Evolutionary conservation across 2,329 filamentous ascomycete genomes (phyloP), one percentile per base, ranked within the genome.

Genomic region (Dothiorella sarmentorum): DNA sequence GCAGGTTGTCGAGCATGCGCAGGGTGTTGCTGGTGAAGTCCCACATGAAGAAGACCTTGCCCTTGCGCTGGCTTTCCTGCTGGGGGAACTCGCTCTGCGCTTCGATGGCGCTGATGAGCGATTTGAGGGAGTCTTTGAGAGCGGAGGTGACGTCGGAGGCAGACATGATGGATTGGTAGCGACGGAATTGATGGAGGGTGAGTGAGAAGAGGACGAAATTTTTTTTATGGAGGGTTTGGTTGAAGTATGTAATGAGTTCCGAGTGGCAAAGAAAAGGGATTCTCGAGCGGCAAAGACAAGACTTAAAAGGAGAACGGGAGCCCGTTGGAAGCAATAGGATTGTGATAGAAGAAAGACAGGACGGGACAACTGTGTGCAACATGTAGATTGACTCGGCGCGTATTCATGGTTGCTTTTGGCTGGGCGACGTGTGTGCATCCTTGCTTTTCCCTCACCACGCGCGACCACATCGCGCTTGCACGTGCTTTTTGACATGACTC

Each of bases 31-130:
- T 33, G 38, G 44, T 38, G 24, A 56, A 56, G 52, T 56, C 52
- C 52, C 52, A 56, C 52, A 44, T 56, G 40, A 56, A 56, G 26
- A 43, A 56, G 38, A 56, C 27, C 17, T 56, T 56, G 52, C 52
- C 52, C 4, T 26, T 31, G 38, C 38, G 26, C 24, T 7, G 13
- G 7, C n/a, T n/a, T 6, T 44, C 37, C 13, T 56, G 52, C 17
- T 9, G 17, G 3, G 35, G n/a, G 24, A 56, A 56, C 9, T 43
- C 5, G 26, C 17, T 22, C 24, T 56, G 37, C 7, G 37, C 37
- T 20, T 56, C 37, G 18, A 56, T 37, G 37, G 51, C 37, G 51
- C 22, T 42, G 26, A 56, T 56, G 51, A 56, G 51, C 5, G 17
- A 22, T 18, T 56, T 29, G 13, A 56, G 38, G 13, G 51, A 56